Evolutionary conservation across 2,329 filamentous ascomycete species (phyloP).

Genomic region (Xylariaceae sp.): DNA sequence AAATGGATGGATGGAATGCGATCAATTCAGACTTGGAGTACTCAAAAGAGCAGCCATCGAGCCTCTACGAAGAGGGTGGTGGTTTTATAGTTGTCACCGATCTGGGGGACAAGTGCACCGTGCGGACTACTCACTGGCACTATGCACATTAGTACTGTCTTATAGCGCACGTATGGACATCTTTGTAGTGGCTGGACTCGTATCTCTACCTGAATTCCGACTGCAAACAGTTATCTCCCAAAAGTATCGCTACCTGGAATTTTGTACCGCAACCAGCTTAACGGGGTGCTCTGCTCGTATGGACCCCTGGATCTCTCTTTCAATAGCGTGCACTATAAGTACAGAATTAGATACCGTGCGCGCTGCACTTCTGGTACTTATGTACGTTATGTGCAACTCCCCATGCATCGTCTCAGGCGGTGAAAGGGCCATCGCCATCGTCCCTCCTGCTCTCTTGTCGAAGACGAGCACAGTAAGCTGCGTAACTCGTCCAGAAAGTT

Average conservation of each 20-base stretch:
- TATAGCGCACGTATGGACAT: neutral
- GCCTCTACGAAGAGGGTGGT: neutral
- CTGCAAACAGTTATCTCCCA: neutral
- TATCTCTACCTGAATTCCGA: neutral
- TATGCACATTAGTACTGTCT: neutral
- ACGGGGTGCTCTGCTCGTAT: neutral
- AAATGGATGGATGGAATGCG: neutral
- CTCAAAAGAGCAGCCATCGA: neutral
- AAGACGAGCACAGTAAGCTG: neutral
- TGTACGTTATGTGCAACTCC: neutral
- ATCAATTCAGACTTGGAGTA: neutral
- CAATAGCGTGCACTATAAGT: neutral
- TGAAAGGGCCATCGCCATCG: neutral
- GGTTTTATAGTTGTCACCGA: neutral
- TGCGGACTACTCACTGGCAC: neutral
- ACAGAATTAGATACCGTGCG: neutral
- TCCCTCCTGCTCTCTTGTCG: neutral
- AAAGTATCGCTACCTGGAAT: neutral
- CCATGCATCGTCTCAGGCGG: neutral
- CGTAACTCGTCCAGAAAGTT: neutral
- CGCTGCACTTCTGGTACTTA: neutral
- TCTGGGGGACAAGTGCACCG: neutral
- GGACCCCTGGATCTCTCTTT: neutral
- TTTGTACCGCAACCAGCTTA: neutral
- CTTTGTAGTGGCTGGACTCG: neutral